Evolutionary conservation across 2,329 filamentous ascomycete species (phyloP), one percentile per base, ranked within the genome.

Genomic region (Aureobasidium uvarum): DNA sequence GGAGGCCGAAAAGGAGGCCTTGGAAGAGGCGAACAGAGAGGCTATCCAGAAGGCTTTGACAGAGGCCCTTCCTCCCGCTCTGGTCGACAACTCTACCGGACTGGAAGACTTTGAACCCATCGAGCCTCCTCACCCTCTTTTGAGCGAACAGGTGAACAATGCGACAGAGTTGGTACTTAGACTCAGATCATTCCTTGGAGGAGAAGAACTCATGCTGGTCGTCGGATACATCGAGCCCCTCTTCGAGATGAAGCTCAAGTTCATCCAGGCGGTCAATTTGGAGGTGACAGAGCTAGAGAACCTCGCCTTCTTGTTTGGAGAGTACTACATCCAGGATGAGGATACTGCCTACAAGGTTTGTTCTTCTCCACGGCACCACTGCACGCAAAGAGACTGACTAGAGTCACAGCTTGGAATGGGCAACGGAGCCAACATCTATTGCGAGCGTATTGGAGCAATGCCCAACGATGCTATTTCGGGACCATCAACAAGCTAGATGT

Each of bases 261-360:
- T 60, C 20, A 23, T 60, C 5, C 33, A 60, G 31, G 41, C 41
- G 1, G 28, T 41, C 3, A 28, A 48, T n/a, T 13, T 60, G 28
- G 25, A 23, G 13, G 16, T 45, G 4, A n/a, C 18, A 5, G 16
- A 60, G 18, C n/a, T 38, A 6, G 18, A 10, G 5, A 6, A 3
- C 1, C 41, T 60, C 2, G 28, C 33, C n/a, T 60, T 60, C 18
- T 23, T 33, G 23, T 60, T 11, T n/a, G 28, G 28, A 16, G 6
- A 33, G 5, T n/a, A 36, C n/a, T 10, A 23, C 31, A 25, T 60
- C 13, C 10, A 23, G 20, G 56, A 60, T n/a, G 43, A 48, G 6
- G 28, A 60, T 13, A 60, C 56, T 60, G 56, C n/a, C 1, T 6
- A 60, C 20, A 36, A 46, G 56, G 41, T 60, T 23, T 20, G 54